Evolutionary conservation across 352 stramenopile genomes (phyloP).

Genomic region (Thraustochytrium sp.): DNA sequence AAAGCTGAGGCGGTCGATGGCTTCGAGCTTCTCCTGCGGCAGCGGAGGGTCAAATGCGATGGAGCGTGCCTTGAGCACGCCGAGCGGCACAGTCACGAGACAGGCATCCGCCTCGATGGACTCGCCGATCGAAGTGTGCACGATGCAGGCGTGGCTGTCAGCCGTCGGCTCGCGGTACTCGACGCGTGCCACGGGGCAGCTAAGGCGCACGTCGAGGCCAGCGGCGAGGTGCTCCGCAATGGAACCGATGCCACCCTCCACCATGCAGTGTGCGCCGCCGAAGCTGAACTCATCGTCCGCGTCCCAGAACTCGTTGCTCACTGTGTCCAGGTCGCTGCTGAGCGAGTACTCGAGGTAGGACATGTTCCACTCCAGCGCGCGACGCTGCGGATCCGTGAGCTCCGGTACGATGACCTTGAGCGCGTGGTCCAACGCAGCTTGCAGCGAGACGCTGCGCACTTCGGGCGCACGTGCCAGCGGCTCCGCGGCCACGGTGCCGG

Average conservation of each 20-base stretch:
- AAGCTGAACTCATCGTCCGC: constrained; percentile 33
- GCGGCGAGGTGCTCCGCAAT: background rate
- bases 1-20: constrained; percentile 63
- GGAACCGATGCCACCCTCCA: constrained; percentile 8
- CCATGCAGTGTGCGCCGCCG: constrained; percentile 16
- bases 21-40: constrained; percentile 57
- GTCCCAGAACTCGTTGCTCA: constrained; percentile 35
- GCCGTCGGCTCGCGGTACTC: background rate
- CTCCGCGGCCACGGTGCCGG: background rate
- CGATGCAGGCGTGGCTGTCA: background rate
- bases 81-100: constrained; percentile 64
- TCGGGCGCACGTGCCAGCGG: too few species aligned
- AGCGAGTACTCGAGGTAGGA: constrained; percentile 47
- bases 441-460: background rate
- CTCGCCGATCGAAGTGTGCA: background rate
- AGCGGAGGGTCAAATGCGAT: constrained; percentile 62
- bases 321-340: constrained; percentile 36
- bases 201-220: background rate
- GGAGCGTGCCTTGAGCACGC: constrained; percentile 59
- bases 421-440: background rate
- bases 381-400: background rate
- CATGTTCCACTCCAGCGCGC: constrained; percentile 37
- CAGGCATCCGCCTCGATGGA: constrained; percentile 56
- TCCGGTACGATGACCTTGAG: background rate
- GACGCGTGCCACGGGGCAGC: background rate